phyloP scores from a whole-genome alignment of 2,329 filamentous ascomycete species.

The Xylariaceae sp. region DNA sequence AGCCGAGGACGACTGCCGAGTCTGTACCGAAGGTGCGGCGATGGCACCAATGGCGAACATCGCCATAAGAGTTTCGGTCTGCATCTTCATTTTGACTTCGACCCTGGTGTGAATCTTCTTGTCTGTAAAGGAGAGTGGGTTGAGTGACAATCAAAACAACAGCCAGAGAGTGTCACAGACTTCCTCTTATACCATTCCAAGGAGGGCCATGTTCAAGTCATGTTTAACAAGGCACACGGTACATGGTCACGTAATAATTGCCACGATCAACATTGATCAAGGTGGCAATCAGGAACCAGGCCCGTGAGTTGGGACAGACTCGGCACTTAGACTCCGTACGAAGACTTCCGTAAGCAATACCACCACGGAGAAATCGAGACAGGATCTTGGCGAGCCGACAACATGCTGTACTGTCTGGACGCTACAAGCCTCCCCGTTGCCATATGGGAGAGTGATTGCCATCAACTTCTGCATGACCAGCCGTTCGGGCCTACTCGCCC shows the following conservation, averaged over 20 bases:
- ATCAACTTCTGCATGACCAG: constrained; percentile 19
- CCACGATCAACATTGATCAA: background rate
- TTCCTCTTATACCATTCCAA: constrained; percentile 25
- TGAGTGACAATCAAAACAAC: constrained; percentile 12
- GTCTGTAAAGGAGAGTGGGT: constrained; percentile 21
- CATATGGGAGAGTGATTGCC: constrained; percentile 18
- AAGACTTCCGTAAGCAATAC: constrained; percentile 19
- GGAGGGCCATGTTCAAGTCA: background rate
- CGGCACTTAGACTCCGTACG: constrained; percentile 30
- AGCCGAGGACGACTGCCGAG: constrained; percentile 18
- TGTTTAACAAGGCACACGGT: background rate
- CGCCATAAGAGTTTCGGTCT: constrained; percentile 22
- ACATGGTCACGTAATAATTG: background rate
- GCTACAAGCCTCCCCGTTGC: constrained; percentile 14
- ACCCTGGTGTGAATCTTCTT: constrained; percentile 17
- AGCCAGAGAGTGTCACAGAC: constrained; percentile 8
- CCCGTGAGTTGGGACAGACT: constrained; percentile 22
- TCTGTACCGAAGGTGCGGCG: constrained; percentile 26
- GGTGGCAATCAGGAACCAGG: constrained; percentile 31
- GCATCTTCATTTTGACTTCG: constrained; percentile 29
- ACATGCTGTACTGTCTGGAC: constrained; percentile 13
- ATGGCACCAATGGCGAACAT: constrained; percentile 27
- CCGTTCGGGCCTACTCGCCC: constrained; percentile 25
- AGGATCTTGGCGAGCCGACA: constrained; percentile 11
- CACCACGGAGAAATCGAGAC: constrained; percentile 20